Base-by-base conservation (phyloP, 371 early-diverging fungal genomes). In the Mortierella sp. region DNA sequence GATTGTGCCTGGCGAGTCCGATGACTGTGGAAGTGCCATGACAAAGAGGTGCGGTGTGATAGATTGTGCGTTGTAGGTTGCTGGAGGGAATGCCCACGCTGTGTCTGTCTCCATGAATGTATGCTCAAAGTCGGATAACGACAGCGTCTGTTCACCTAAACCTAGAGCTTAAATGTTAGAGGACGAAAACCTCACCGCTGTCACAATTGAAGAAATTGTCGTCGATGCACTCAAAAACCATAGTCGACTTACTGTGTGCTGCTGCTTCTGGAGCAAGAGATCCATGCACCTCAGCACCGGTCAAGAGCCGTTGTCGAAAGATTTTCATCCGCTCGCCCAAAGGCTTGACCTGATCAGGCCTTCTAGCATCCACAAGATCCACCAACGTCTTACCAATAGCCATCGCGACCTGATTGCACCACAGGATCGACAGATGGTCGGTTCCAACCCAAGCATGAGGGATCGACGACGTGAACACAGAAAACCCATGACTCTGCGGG, bases 341-440 rank as follows among this genome's bases (percentile, higher is more conserved):
- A 7, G 94, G 88, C 60, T 92, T 91, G 35, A 95, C 92, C 78
- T 95, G 95, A 0, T 91, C 83, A 0, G 90, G 88, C 29, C 84
- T 85, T 51, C 94, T 88, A 1, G 93, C 92, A 83, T 96, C 96
- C 49, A 94, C 92, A 56, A 95, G 77, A 54, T 91, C 90, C n/a
- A 93, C 72, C 70, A 96, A 32, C 0, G 75, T 70, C 46, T 24
- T 54, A n/a, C 75, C 80, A 16, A 84, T 77, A 41, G 77, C 75
- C 21, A 88, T 90, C 7, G 93, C 94, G 48, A 98, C 88, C 84
- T 99, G 99, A 75, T 95, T 95, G 83, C 99, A 99, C 93, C 98
- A 98, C 75, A 98, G 85, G 72, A 98, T 95, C 29, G 95, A 93
- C 49, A 95, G 91, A 88, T 99, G 99, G 81, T 98, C 98, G 27